phyloP scores from a whole-genome alignment of 2,329 filamentous ascomycete species.

The Phymatotrichopsis omnivora region DNA sequence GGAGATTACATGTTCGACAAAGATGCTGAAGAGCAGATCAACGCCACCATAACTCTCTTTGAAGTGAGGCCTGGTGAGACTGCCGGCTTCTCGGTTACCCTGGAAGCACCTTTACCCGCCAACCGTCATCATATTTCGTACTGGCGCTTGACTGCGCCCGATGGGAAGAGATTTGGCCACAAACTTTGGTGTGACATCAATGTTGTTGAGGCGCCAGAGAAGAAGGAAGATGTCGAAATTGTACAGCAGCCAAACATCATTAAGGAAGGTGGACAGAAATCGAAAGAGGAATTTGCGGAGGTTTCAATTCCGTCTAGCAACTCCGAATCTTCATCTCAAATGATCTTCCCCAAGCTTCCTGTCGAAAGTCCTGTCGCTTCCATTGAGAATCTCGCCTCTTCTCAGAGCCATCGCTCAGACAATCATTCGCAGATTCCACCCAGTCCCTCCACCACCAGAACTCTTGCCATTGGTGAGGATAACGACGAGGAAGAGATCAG shows the following conservation, averaged over 20 bases:
- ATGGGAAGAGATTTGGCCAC: constrained; percentile 78
- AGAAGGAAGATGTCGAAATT: constrained; percentile 40
- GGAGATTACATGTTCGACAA: constrained; percentile 95
- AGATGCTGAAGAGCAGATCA: constrained; percentile 52
- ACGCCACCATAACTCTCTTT: constrained; percentile 61
- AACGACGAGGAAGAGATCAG: constrained; percentile 45
- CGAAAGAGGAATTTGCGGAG: constrained; percentile 35
- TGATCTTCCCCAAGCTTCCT: constrained; percentile 95
- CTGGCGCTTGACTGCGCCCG: constrained; percentile 80
- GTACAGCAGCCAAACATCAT: constrained; percentile 27
- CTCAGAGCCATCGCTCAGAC: too few species aligned
- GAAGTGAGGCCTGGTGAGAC: constrained; percentile 63
- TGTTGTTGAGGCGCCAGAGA: constrained; percentile 47
- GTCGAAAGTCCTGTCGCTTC: constrained; percentile 82
- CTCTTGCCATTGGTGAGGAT: constrained; percentile 41
- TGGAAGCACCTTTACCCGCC: constrained; percentile 58
- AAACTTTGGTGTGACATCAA: constrained; percentile 89
- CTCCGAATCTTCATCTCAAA: constrained; percentile 42
- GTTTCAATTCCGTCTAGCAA: constrained; percentile 28
- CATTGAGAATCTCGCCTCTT: constrained; percentile 52
- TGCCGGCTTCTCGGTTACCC: constrained; percentile 68
- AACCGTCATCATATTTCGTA: constrained; percentile 76
- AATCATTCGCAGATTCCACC: constrained; percentile 37
- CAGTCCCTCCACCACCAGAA: constrained; percentile 12
- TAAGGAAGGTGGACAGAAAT: constrained; percentile 31